A percentile compares a stretch with the other conserved stretches of the same genome.
These are phyloP conservation scores for Raphanus hybrid DNA, from an alignment of 441 rosid genomes.

Conservation along the genomic window DNA sequence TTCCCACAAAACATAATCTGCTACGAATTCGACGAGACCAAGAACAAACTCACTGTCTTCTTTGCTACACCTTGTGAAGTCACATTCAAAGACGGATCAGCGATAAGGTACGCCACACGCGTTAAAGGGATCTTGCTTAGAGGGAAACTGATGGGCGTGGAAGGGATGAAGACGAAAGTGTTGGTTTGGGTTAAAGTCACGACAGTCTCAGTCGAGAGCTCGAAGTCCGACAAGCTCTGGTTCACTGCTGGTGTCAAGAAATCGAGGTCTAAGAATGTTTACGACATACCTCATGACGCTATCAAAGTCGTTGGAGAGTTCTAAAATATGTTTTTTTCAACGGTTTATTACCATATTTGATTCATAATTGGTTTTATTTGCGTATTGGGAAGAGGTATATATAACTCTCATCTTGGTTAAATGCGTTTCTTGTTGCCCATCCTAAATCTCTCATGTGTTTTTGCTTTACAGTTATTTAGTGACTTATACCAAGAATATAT, in stretches of 20 bases:
- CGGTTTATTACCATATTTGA: slow-evolving; percentile 29
- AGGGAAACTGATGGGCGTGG: slow-evolving; percentile 82
- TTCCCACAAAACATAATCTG: slow-evolving; percentile 85
- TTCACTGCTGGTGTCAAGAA: slow-evolving; percentile 94
- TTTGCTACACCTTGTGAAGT: slow-evolving; percentile 77
- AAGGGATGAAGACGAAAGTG: slow-evolving; percentile 96
- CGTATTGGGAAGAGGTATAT: slow-evolving; percentile 31
- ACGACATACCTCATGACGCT: slow-evolving; percentile 63
- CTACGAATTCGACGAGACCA: slow-evolving; percentile 86
- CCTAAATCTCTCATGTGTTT: neutral
- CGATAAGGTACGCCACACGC: slow-evolving; percentile 71
- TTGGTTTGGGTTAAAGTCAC: slow-evolving; percentile 96
- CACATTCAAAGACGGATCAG: slow-evolving; percentile 86
- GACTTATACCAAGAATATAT: slow-evolving; percentile 3
- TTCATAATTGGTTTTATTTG: slow-evolving; percentile 30
- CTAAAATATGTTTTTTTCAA: slow-evolving; percentile 33
- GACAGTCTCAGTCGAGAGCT: slow-evolving; percentile 66
- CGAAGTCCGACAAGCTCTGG: slow-evolving; percentile 93
- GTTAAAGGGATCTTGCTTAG: slow-evolving; percentile 76
- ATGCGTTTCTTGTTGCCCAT: neutral
- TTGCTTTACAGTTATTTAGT: neutral
- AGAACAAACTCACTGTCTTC: slow-evolving; percentile 78
- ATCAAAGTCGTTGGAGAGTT: slow-evolving; percentile 78
- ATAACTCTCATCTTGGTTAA: neutral
- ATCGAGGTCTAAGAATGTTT: slow-evolving; percentile 73